Conservation (phyloP, 371 early-diverging fungal genomes). For the Mortierella sp. region DNA sequence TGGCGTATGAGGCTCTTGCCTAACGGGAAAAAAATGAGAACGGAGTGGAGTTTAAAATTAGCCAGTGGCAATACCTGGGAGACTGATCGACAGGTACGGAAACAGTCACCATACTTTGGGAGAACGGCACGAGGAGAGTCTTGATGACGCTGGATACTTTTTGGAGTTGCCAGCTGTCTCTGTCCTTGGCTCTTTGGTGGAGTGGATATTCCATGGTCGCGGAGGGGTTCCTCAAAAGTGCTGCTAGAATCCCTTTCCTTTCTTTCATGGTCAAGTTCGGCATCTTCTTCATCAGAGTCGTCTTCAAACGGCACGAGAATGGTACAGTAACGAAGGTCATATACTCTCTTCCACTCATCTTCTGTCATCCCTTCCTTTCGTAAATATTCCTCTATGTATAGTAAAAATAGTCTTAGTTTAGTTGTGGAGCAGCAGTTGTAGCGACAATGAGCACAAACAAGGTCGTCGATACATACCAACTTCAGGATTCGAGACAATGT, state of each 20-base stretch:
- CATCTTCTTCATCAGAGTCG: not conserved
- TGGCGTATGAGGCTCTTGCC: not conserved
- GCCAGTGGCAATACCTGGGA: not conserved
- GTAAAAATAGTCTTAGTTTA: not conserved
- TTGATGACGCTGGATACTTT: conserved; percentile 1
- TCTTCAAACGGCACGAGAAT: conserved; percentile 41
- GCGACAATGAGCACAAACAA: not conserved
- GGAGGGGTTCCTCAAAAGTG: not conserved
- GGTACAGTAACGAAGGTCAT: conserved; percentile 48
- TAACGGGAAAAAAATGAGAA: not conserved
- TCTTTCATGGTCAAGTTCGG: not conserved
- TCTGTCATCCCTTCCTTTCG: conserved; percentile 39
- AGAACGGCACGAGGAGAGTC: not conserved
- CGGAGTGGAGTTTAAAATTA: not conserved
- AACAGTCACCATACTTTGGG: conserved; percentile 4
- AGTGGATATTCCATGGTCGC: conserved; percentile 1
- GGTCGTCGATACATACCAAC: not conserved
- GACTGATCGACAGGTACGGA: not conserved
- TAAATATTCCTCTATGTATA: conserved; percentile 12
- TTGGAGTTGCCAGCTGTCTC: conserved; percentile 2
- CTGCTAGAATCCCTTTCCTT: not conserved
- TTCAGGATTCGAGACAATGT: not conserved
- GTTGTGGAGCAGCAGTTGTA: not conserved
- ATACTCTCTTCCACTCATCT: conserved; percentile 44
- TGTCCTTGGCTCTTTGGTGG: not conserved